Evolutionary conservation across 805 yeast genomes (phyloP).

Genomic region (Pichia rugopelliculosa): DNA sequence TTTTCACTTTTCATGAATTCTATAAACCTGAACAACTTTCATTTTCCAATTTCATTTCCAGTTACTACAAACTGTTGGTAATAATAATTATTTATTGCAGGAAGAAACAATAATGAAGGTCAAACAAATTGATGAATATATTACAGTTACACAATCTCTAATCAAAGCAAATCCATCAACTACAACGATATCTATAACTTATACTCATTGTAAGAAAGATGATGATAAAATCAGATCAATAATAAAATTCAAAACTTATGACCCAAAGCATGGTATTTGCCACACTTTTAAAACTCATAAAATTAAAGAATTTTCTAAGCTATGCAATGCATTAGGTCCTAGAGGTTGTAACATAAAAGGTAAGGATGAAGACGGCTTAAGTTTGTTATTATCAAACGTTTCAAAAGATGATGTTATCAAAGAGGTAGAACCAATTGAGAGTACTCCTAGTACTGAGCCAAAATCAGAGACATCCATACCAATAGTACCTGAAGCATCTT

Average conservation of each 20-base stretch:
- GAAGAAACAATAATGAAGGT: conserved; percentile 14
- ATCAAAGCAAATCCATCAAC: conserved; percentile 24
- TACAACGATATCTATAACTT: conserved; percentile 28
- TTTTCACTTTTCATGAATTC: not conserved
- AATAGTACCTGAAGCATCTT: not conserved
- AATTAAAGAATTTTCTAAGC: conserved; percentile 64
- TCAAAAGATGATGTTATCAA: conserved; percentile 14
- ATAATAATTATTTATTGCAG: not conserved
- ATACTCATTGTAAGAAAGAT: conserved; percentile 24
- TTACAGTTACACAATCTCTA: conserved; percentile 23
- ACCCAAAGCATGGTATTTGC: conserved; percentile 56
- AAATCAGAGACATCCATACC: not conserved
- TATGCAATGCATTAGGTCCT: conserved; percentile 70
- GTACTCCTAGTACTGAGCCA: not conserved
- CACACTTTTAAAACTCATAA: conserved; percentile 52
- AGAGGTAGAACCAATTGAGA: not conserved
- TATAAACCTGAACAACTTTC: no score
- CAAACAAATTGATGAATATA: conserved; percentile 25
- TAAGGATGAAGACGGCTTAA: conserved; percentile 22
- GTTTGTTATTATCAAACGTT: conserved; percentile 20
- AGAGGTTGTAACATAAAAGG: conserved; percentile 31
- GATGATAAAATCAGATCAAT: conserved; percentile 17
- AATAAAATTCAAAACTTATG: conserved; percentile 54
- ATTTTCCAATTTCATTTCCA: not conserved
- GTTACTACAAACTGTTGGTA: not conserved